A percentile compares a stretch with the other conserved stretches of the same genome.
phyloP scores from a whole-genome alignment of 192 early-diverging fungal species.

The Geranomyces variabilis region DNA sequence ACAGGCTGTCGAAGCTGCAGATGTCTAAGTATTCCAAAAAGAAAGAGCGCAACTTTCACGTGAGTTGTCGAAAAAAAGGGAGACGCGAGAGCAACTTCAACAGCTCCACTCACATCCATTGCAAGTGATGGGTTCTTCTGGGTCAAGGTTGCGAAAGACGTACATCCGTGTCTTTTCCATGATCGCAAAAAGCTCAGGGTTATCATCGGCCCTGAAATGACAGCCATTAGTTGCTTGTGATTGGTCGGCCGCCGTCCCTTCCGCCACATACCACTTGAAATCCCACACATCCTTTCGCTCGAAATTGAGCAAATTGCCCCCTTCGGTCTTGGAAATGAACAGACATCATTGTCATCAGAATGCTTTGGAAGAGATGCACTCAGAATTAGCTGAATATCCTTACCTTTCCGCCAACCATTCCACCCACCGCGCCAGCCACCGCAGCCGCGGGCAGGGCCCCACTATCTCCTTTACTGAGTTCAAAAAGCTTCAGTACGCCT shows the following conservation, averaged over 20 bases:
- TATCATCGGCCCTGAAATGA: conserved; percentile 51
- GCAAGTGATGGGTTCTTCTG: conserved; percentile 61
- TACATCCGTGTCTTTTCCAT: conserved; percentile 65
- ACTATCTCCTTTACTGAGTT: conserved; percentile 40
- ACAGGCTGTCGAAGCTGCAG: conserved; percentile 54
- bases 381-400: too few relatives aligned
- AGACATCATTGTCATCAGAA: too few relatives aligned
- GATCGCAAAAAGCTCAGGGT: conserved; percentile 59
- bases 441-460: background rate
- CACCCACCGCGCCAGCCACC: background rate
- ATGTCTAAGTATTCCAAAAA: conserved; percentile 39
- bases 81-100: background rate
- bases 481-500: conserved; percentile 56
- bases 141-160: conserved; percentile 57
- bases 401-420: conserved; percentile 8
- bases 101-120: conserved; percentile 48
- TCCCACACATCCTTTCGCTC: conserved; percentile 68
- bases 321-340: background rate
- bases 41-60: background rate
- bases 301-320: conserved; percentile 52
- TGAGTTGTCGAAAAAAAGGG: background rate
- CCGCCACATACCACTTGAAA: conserved; percentile 48
- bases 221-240: too few relatives aligned
- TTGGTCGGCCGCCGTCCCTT: background rate
- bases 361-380: too few relatives aligned